Evolutionary conservation across 192 early-diverging fungal genomes (phyloP).

Genomic region (Geranomyces michiganensis): DNA sequence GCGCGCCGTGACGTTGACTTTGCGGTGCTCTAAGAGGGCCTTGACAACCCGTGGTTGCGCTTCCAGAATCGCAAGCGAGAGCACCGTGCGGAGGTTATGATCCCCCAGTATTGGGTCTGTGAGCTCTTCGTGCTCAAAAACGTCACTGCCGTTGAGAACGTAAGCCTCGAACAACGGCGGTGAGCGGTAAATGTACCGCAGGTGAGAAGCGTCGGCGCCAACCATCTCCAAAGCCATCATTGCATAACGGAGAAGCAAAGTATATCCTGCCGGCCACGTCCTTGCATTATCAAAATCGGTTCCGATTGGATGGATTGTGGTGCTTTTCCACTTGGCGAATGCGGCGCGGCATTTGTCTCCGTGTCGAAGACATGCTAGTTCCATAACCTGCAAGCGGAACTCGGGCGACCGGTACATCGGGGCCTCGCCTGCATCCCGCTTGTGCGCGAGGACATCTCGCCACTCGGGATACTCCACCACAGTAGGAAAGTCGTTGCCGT

Average conservation of each 20-base stretch:
- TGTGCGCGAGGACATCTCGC: neutral
- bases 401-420: neutral
- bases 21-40: conserved; percentile 2
- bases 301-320: neutral
- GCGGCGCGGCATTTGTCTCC: neutral
- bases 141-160: conserved; percentile 4
- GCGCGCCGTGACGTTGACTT: conserved; percentile 3
- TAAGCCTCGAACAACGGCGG: neutral
- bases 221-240: neutral
- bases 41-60: conserved; percentile 1
- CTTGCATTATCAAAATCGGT: neutral
- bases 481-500: neutral
- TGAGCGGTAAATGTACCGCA: neutral
- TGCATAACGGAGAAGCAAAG: conserved; percentile 1
- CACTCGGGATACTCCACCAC: neutral
- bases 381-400: neutral
- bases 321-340: neutral
- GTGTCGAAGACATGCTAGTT: neutral
- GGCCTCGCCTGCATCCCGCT: neutral
- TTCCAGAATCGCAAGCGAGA: neutral
- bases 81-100: neutral
- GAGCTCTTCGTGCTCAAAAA: conserved; percentile 9
- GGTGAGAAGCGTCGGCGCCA: neutral
- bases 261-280: neutral
- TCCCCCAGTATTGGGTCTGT: neutral